Conservation (phyloP, 2,329 filamentous ascomycete species). For the Sclerotinia minor region DNA sequence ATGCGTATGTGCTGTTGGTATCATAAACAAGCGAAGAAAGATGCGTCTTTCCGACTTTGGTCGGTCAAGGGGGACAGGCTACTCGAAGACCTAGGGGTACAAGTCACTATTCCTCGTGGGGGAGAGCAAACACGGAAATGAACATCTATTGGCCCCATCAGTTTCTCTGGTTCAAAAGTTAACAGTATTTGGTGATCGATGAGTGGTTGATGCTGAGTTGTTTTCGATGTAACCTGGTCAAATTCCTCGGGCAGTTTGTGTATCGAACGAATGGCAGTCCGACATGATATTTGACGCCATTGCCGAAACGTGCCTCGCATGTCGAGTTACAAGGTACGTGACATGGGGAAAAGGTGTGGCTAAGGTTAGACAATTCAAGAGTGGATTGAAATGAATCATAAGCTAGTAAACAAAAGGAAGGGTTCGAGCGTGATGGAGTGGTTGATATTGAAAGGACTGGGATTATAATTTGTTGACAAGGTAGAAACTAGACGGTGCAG, state of each 20-base stretch:
- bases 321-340: conserved; percentile 17
- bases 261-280: conserved; percentile 21
- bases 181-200: not conserved
- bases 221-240: conserved; percentile 11
- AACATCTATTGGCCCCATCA: conserved; percentile 4
- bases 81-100: conserved; percentile 15
- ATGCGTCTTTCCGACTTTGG: conserved; percentile 15
- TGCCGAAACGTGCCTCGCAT: conserved; percentile 27
- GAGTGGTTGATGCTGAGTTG: conserved; percentile 17
- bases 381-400: not conserved
- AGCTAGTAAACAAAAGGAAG: conserved; percentile 10
- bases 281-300: conserved; percentile 26
- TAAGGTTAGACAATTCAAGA: conserved; percentile 12
- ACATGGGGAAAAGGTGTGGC: conserved; percentile 12
- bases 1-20: conserved; percentile 22
- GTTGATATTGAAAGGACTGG: conserved; percentile 12
- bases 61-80: conserved; percentile 16
- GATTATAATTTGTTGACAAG: conserved; percentile 2
- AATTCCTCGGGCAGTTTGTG: conserved; percentile 20
- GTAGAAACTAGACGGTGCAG: conserved; percentile 9
- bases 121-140: conserved; percentile 6
- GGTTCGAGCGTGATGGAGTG: conserved; percentile 17
- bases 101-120: not conserved
- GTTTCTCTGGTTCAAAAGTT: not conserved
- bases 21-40: conserved; percentile 23